phyloP scores from a whole-genome alignment of 345 rosid species.

The Carallia pectinifolia region DNA sequence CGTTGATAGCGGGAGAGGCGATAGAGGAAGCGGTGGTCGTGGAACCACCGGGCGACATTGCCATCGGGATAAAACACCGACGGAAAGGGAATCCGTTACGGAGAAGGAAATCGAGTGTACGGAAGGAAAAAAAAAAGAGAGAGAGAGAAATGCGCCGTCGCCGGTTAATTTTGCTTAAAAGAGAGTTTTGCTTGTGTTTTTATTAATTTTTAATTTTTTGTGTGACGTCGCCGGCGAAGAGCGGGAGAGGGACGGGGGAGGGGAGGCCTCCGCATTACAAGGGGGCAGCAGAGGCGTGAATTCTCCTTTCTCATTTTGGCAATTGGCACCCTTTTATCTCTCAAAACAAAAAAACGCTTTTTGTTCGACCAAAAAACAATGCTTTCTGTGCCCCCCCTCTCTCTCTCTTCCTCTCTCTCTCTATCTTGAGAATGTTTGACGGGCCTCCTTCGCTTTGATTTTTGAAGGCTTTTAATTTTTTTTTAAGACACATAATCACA shows the following conservation, averaged over 20 bases:
- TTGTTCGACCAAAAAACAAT: too few relatives aligned
- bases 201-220: too few relatives aligned
- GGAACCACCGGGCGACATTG: conserved; percentile 55
- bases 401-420: too few relatives aligned
- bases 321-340: not conserved
- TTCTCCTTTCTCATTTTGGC: not conserved
- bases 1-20: conserved; percentile 40
- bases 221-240: too few relatives aligned
- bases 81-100: not conserved
- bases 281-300: conserved; percentile 4
- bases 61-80: conserved; percentile 3
- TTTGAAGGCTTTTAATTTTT: too few relatives aligned
- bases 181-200: too few relatives aligned
- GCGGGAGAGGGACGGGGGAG: not conserved
- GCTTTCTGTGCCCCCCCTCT: too few relatives aligned
- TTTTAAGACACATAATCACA: too few relatives aligned
- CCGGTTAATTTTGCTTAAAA: too few relatives aligned
- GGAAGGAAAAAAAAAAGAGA: not conserved
- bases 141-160: not conserved
- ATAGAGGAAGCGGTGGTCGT: conserved; percentile 23
- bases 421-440: too few relatives aligned
- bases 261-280: not conserved
- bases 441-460: too few relatives aligned
- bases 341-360: too few relatives aligned
- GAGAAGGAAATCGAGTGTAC: not conserved